Conservation (phyloP, 2,329 filamentous ascomycete genomes). For the Aspergillus bombycis region DNA sequence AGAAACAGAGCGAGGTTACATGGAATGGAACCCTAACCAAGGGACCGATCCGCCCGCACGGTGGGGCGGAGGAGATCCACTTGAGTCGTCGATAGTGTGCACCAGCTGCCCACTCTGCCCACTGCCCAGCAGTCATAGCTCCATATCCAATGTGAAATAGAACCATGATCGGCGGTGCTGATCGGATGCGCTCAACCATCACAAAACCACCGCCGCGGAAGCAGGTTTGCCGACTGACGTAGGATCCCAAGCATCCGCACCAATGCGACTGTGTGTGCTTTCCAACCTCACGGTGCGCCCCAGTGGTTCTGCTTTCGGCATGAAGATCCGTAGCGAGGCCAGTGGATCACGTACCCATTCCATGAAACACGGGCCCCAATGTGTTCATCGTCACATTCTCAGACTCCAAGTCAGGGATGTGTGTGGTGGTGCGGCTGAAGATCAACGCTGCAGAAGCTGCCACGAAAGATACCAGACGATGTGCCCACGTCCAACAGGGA, state of each 20-base stretch:
- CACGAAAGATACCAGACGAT: background rate
- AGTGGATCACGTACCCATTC: background rate
- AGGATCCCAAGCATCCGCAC: no score
- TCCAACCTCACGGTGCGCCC: no score
- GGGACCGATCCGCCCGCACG: background rate
- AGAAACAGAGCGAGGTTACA: no score
- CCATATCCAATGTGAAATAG: background rate
- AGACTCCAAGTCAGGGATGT: no score
- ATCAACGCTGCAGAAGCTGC: background rate
- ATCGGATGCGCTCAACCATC: background rate
- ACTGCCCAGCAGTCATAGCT: background rate
- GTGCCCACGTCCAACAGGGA: background rate
- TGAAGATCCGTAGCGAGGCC: rapidly evolving
- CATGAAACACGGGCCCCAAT: no score
- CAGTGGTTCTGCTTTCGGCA: background rate
- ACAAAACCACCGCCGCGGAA: background rate
- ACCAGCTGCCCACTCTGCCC: no score
- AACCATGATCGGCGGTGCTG: background rate
- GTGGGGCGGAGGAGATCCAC: background rate
- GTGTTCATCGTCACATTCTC: no score
- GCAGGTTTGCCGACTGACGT: background rate
- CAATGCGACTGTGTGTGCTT: no score
- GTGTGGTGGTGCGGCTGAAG: background rate
- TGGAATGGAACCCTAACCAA: background rate
- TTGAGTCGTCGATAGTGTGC: no score